phyloP scores from a whole-genome alignment of 2,329 filamentous ascomycete species.

The Aspergillus hiratsukae region DNA sequence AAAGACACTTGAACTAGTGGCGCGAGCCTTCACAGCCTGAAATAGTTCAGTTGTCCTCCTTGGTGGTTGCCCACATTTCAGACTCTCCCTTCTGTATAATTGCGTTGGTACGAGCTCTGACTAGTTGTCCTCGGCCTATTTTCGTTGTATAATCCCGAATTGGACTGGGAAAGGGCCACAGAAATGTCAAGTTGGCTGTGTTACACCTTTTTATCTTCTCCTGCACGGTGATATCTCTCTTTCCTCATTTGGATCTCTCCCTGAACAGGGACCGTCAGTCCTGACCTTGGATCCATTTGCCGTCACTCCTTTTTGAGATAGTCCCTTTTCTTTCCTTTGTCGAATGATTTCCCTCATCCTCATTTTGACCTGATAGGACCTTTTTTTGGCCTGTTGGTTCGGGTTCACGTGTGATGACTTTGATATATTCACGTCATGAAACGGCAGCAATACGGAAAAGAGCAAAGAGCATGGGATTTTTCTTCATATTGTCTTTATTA shows the following conservation, averaged over 20 bases:
- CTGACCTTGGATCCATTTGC: not conserved
- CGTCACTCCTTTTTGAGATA: slow-evolving; percentile 5
- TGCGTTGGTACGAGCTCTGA: not conserved
- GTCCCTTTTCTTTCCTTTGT: slow-evolving; percentile 1
- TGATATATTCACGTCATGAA: slow-evolving; percentile 12
- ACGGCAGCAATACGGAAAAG: slow-evolving; percentile 8
- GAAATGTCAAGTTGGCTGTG: not conserved
- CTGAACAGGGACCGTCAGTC: not conserved
- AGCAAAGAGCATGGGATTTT: slow-evolving; percentile 4
- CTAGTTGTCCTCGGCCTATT: not conserved
- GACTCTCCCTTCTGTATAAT: not conserved
- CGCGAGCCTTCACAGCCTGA: slow-evolving; percentile 30
- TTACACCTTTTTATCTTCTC: not conserved
- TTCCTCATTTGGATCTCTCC: not conserved
- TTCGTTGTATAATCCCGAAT: not conserved
- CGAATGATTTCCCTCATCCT: slow-evolving; percentile 3
- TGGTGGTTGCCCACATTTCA: not conserved
- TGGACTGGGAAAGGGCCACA: not conserved
- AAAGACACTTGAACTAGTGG: slow-evolving; percentile 8
- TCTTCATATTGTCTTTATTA: not conserved
- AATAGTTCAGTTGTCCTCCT: slow-evolving; percentile 1
- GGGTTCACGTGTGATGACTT: slow-evolving; percentile 10
- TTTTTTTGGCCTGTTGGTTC: not conserved
- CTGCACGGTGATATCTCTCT: not conserved
- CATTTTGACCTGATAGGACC: not conserved